Conservation (phyloP, 73 alveolate genomes). For the Paramecium tetraurelia region DNA sequence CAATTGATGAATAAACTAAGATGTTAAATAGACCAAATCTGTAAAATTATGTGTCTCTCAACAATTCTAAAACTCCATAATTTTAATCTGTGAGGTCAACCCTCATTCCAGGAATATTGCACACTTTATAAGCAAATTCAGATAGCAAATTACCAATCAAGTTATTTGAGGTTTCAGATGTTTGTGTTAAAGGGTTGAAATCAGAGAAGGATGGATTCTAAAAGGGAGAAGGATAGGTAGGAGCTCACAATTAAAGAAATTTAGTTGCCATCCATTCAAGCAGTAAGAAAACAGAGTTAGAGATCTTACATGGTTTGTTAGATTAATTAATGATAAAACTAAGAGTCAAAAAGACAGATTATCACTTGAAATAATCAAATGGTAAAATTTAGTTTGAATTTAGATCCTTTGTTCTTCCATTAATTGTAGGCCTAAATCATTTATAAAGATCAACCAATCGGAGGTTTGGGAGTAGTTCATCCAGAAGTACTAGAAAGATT, state of each 20-base stretch:
- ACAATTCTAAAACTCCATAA: slow-evolving; percentile 79
- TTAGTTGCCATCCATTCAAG: slow-evolving; percentile 80
- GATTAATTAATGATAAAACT: slow-evolving; percentile 91
- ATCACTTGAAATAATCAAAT: slow-evolving; percentile 45
- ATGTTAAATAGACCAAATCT: slow-evolving; percentile 68
- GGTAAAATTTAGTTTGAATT: slow-evolving; percentile 18
- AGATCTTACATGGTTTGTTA: slow-evolving; percentile 90
- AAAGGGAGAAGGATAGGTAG: slow-evolving; percentile 78
- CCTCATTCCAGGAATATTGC: slow-evolving; percentile 95
- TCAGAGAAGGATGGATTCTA: slow-evolving; percentile 88
- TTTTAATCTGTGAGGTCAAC: slow-evolving; percentile 94
- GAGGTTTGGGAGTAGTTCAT: slow-evolving; percentile 94
- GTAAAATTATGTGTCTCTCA: slow-evolving; percentile 69
- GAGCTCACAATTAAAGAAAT: slow-evolving; percentile 84
- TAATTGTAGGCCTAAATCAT: slow-evolving; percentile 88
- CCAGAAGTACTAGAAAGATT: slow-evolving; percentile 90
- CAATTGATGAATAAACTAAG: slow-evolving; percentile 80
- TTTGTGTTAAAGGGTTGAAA: slow-evolving; percentile 77
- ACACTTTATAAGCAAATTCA: slow-evolving; percentile 84
- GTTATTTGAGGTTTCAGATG: slow-evolving; percentile 93
- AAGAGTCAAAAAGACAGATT: slow-evolving; percentile 63
- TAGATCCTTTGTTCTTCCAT: slow-evolving; percentile 86
- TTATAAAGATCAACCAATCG: slow-evolving; percentile 76
- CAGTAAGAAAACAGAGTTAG: slow-evolving; percentile 76
- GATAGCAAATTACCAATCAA: slow-evolving; percentile 76